Percentiles rank a stretch among this genome's conserved stretches.
phyloP scores from a whole-genome alignment of 1,139 yeast species.

The Magnusiomyces sp. region DNA sequence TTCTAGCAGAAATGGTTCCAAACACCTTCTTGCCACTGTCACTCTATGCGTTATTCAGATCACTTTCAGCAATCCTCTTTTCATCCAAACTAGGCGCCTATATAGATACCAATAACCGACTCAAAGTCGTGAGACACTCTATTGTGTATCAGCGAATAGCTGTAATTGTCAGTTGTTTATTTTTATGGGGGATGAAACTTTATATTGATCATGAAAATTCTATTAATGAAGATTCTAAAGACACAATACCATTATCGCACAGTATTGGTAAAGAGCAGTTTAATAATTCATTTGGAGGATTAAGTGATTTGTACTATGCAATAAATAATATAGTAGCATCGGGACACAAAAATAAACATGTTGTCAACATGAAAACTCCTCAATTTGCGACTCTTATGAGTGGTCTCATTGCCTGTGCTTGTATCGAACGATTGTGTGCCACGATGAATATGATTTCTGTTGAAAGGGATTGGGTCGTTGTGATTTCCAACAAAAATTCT shows the following conservation, averaged over 20 bases:
- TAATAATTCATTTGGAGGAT: too few species aligned
- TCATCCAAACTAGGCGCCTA: conserved; percentile 25
- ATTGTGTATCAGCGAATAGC: conserved; percentile 31
- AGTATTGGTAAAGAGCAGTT: too few species aligned
- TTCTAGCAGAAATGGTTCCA: conserved; percentile 29
- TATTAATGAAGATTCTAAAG: conserved; percentile 7
- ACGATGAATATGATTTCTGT: conserved; percentile 33
- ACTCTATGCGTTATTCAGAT: conserved; percentile 27
- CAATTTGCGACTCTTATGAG: conserved; percentile 14
- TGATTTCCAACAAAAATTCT: conserved; percentile 24
- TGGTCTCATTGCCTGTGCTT: conserved; percentile 27
- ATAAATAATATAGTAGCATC: too few species aligned
- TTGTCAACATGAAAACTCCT: conserved; percentile 2
- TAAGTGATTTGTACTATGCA: too few species aligned
- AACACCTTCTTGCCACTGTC: conserved; percentile 30
- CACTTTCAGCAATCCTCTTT: conserved; percentile 26
- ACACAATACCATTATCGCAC: too few species aligned
- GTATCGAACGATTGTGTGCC: conserved; percentile 31
- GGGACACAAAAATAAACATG: too few species aligned
- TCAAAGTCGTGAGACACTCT: conserved; percentile 27
- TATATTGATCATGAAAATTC: not conserved
- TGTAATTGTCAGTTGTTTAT: conserved; percentile 25
- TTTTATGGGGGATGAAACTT: conserved; percentile 19
- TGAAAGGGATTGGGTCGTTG: conserved; percentile 37
- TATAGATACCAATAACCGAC: conserved; percentile 26